phyloP scores from a whole-genome alignment of 2,329 filamentous ascomycete genomes.

The Microdochium nivale region DNA sequence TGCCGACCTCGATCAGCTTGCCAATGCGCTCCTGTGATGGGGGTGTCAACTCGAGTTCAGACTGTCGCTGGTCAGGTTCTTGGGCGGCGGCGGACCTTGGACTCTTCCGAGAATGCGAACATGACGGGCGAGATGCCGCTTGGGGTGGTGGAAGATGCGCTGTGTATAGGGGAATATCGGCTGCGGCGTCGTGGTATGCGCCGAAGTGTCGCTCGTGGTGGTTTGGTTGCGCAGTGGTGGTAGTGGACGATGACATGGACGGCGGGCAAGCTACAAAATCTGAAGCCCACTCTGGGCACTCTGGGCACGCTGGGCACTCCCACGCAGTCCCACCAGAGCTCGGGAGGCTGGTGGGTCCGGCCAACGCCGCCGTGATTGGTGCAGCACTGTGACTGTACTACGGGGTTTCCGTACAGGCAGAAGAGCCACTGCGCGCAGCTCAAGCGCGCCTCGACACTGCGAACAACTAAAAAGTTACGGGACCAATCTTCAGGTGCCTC shows the following conservation, averaged over 20 bases:
- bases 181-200: not conserved
- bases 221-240: not conserved
- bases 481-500: not conserved
- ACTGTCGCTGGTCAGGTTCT: not conserved
- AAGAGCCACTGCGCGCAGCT: too few relatives aligned
- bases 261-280: not conserved
- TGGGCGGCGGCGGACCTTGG: conserved; percentile 59
- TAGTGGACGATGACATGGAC: not conserved
- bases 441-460: too few relatives aligned
- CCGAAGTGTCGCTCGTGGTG: not conserved
- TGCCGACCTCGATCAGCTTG: conserved; percentile 89
- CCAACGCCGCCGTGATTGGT: too few relatives aligned
- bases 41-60: conserved; percentile 4
- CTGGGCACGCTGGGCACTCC: too few relatives aligned
- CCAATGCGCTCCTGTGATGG: conserved; percentile 80
- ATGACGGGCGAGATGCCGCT: conserved; percentile 28
- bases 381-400: too few relatives aligned
- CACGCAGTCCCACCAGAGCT: too few relatives aligned
- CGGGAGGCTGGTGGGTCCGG: too few relatives aligned
- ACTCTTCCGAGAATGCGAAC: conserved; percentile 82
- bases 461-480: not conserved
- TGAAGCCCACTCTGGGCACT: not conserved
- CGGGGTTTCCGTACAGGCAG: too few relatives aligned
- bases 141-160: not conserved
- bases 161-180: not conserved